Percentiles rank a stretch among this genome's conserved stretches.
Conservation (phyloP, 805 yeast genomes). For the Candida ulmi region DNA sequence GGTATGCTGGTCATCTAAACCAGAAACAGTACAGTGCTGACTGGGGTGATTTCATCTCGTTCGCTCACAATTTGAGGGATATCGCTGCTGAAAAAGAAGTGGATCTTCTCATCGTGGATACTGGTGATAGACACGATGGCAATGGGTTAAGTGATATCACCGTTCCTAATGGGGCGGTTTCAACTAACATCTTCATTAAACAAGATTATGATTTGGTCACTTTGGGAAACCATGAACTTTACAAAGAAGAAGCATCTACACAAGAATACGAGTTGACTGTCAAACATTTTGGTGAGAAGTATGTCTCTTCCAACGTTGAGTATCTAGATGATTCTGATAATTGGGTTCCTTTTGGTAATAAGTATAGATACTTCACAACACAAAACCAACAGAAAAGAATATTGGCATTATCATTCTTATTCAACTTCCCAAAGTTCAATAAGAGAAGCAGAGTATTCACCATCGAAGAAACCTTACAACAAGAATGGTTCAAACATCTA, state of each 20-base stretch:
- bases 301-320: conserved; percentile 71
- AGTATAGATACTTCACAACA: conserved; percentile 62
- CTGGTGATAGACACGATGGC: conserved; percentile 95
- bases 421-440: conserved; percentile 64
- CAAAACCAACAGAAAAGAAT: conserved; percentile 43
- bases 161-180: conserved; percentile 57
- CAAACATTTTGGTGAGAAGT: conserved; percentile 53
- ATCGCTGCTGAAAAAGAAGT: conserved; percentile 39
- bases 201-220: conserved; percentile 75
- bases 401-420: conserved; percentile 72
- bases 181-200: conserved; percentile 57
- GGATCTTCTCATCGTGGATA: conserved; percentile 73
- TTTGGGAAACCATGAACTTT: conserved; percentile 89
- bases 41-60: conserved; percentile 89
- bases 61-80: conserved; percentile 44
- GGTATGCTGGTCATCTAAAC: conserved; percentile 87
- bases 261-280: conserved; percentile 63
- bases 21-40: conserved; percentile 76
- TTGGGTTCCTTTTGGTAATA: conserved; percentile 63
- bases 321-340: conserved; percentile 30
- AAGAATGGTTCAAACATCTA: conserved; percentile 60
- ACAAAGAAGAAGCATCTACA: conserved; percentile 54
- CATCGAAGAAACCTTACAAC: conserved; percentile 44
- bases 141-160: conserved; percentile 86
- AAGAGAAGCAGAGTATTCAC: conserved; percentile 58